A percentile compares a stretch with the other conserved stretches of the same genome.
Evolutionary conservation across 2,329 filamentous ascomycete genomes (phyloP).

Genomic region (Fusarium sp.): DNA sequence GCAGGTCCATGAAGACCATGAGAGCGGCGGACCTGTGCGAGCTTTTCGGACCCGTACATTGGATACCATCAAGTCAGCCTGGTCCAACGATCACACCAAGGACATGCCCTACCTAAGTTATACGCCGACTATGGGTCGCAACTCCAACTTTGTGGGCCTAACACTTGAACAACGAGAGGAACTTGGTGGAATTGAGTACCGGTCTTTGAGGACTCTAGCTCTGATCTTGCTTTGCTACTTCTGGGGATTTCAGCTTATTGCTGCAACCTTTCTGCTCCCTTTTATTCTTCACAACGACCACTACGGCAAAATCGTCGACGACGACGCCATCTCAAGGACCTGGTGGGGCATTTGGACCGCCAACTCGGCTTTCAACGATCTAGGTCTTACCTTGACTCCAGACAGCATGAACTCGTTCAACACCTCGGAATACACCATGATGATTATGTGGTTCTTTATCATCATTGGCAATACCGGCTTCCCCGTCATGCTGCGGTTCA

Average conservation of each 20-base stretch:
- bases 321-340: slow-evolving; percentile 69
- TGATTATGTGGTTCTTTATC: slow-evolving; percentile 86
- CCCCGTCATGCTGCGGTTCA: slow-evolving; percentile 91
- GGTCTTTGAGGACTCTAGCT: slow-evolving; percentile 87
- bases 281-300: slow-evolving; percentile 77
- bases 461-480: slow-evolving; percentile 97
- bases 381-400: slow-evolving; percentile 92
- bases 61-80: slow-evolving; percentile 67
- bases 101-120: slow-evolving; percentile 93
- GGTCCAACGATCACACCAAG: slow-evolving; percentile 64
- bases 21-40: slow-evolving; percentile 39
- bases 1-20: slow-evolving; percentile 52
- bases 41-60: slow-evolving; percentile 62
- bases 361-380: slow-evolving; percentile 90
- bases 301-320: slow-evolving; percentile 75
- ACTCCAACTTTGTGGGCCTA: slow-evolving; percentile 90
- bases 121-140: slow-evolving; percentile 90
- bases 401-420: slow-evolving; percentile 96
- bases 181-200: slow-evolving; percentile 95
- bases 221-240: slow-evolving; percentile 84
- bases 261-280: slow-evolving; percentile 77
- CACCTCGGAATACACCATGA: slow-evolving; percentile 77
- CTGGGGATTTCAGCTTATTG: slow-evolving; percentile 83
- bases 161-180: slow-evolving; percentile 94
- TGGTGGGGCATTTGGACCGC: slow-evolving; percentile 97